Percentiles rank a stretch among this genome's conserved stretches.
Conservation (phyloP, 129 eudicot species). For the Flaveria trinervia region DNA sequence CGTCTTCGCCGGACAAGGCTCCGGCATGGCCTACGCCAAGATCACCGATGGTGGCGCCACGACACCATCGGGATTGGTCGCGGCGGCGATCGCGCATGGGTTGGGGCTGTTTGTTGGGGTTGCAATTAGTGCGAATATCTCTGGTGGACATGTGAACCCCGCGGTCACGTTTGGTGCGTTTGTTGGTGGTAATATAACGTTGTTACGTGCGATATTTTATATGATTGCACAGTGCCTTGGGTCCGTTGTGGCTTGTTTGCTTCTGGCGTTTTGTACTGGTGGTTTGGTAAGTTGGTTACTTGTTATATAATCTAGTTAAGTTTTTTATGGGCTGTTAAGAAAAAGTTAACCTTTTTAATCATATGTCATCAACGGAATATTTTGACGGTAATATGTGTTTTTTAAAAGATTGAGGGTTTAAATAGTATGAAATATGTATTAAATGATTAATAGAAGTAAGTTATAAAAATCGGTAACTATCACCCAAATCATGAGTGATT, state of each 20-base stretch:
- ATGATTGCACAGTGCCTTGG: conserved; percentile 61
- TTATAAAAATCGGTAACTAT: too few relatives aligned
- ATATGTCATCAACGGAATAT: not conserved
- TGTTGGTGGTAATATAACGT: conserved; percentile 53
- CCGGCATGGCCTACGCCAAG: conserved; percentile 54
- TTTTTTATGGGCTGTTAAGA: too few relatives aligned
- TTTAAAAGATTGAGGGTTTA: too few relatives aligned
- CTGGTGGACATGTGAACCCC: conserved; percentile 70
- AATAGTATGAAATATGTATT: too few relatives aligned
- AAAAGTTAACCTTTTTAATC: not conserved
- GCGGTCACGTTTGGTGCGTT: conserved; percentile 63
- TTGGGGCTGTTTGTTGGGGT: conserved; percentile 59
- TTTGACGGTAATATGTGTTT: too few relatives aligned
- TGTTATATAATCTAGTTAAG: too few relatives aligned
- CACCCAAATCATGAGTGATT: too few relatives aligned
- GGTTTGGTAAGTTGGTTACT: conserved; percentile 38
- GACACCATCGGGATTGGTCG: conserved; percentile 46
- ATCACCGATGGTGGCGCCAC: conserved; percentile 38
- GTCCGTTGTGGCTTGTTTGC: conserved; percentile 51
- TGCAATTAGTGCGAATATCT: conserved; percentile 47
- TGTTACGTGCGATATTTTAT: conserved; percentile 44
- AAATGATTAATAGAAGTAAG: too few relatives aligned
- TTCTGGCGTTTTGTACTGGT: conserved; percentile 57
- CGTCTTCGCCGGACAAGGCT: conserved; percentile 66
- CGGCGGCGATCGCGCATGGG: conserved; percentile 56